Percentiles rank a stretch among this genome's conserved stretches.
phyloP scores from a whole-genome alignment of 2,329 filamentous ascomycete genomes.

The Tolypocladium album region DNA sequence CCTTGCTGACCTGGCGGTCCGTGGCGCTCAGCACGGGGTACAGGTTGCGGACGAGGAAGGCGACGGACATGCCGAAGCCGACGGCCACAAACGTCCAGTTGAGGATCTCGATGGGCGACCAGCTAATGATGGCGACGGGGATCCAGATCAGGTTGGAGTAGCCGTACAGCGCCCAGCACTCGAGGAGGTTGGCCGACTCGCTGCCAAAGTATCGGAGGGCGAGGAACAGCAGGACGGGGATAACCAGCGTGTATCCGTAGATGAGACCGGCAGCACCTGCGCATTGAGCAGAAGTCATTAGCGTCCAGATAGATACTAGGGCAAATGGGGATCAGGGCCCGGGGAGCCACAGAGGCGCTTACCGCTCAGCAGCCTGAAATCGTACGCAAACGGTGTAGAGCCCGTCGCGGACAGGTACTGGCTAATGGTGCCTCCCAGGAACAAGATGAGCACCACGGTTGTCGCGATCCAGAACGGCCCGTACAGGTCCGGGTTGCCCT shows the following conservation, averaged over 20 bases:
- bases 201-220: constrained; percentile 92
- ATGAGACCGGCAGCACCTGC: constrained; percentile 76
- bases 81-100: constrained; percentile 92
- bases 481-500: constrained; percentile 94
- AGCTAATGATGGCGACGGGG: constrained; percentile 81
- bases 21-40: constrained; percentile 89
- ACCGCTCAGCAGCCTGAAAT: constrained; percentile 83
- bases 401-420: constrained; percentile 66
- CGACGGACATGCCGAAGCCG: constrained; percentile 72
- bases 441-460: constrained; percentile 90
- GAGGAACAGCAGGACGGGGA: constrained; percentile 78
- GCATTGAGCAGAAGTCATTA: not conserved
- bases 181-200: constrained; percentile 83
- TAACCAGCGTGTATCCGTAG: constrained; percentile 86
- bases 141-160: constrained; percentile 98
- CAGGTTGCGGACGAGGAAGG: constrained; percentile 75
- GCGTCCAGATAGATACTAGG: not conserved
- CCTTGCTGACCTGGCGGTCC: constrained; percentile 83
- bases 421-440: constrained; percentile 89
- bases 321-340: not conserved
- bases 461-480: constrained; percentile 98
- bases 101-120: constrained; percentile 73
- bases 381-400: constrained; percentile 74
- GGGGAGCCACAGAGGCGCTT: constrained; percentile 11
- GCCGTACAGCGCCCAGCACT: constrained; percentile 92